A percentile compares a stretch with the other conserved stretches of the same genome.
Conservation (phyloP, 169 alveolate genomes). For the Eimeria tenella region DNA sequence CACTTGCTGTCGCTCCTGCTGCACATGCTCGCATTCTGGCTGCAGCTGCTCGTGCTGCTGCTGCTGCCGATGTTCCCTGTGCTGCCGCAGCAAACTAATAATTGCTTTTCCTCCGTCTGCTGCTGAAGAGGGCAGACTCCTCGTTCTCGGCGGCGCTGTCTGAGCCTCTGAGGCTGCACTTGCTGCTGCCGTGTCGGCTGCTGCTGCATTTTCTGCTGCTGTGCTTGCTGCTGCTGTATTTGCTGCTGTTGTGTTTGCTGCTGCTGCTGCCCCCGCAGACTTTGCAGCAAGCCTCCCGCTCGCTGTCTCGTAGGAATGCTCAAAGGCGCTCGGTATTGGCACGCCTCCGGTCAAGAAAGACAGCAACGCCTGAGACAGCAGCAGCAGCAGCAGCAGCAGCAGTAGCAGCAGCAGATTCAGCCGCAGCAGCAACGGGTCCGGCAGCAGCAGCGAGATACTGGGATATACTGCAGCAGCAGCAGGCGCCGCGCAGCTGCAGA, state of each 20-base stretch:
- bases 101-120: not conserved
- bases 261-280: not conserved
- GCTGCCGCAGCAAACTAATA: constrained; percentile 34
- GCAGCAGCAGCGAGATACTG: not conserved
- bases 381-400: constrained; percentile 52
- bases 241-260: constrained; percentile 24
- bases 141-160: not conserved
- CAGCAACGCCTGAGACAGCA: constrained; percentile 42
- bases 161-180: not conserved
- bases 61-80: constrained; percentile 3
- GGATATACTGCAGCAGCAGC: not conserved
- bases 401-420: not conserved
- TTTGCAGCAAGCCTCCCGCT: not conserved
- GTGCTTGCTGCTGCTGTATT: constrained; percentile 32
- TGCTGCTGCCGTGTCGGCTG: constrained; percentile 42
- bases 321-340: not conserved
- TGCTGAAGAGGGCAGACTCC: not conserved
- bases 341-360: constrained; percentile 46
- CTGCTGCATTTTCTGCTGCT: constrained; percentile 14
- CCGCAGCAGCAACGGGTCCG: not conserved
- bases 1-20: constrained; percentile 2
- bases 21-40: not conserved
- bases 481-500: not conserved
- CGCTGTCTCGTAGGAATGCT: not conserved
- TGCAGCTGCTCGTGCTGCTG: constrained; percentile 1